Percentiles rank a stretch among this genome's conserved stretches.
These are phyloP conservation scores for Alnus glutinosa DNA, from an alignment of 306 rosid genomes.

Conservation along the genomic window DNA sequence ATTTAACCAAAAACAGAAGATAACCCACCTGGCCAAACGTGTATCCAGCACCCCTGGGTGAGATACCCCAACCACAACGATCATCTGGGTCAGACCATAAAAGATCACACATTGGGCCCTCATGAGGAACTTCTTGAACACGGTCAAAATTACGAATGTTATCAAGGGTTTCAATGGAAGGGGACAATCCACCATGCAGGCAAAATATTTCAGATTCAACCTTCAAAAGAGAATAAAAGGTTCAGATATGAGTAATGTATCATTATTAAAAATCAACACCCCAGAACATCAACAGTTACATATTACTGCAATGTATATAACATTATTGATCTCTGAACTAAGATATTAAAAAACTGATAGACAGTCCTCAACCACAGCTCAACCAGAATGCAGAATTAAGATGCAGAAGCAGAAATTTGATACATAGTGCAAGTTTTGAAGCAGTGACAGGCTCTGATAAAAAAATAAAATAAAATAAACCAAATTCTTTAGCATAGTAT, in stretches of 20 bases:
- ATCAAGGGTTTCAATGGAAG: constrained; percentile 93
- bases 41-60: constrained; percentile 96
- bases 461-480: background rate
- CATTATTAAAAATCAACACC: background rate
- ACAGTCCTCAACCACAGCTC: background rate
- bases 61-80: constrained; percentile 98
- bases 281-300: background rate
- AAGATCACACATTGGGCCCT: constrained; percentile 98
- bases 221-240: constrained; percentile 34
- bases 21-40: constrained; percentile 84
- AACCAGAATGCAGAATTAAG: background rate
- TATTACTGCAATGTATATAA: background rate
- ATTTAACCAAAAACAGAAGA: background rate
- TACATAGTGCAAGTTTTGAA: background rate
- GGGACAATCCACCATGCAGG: constrained; percentile 92
- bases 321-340: background rate
- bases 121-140: constrained; percentile 99
- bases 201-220: constrained; percentile 97
- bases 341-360: background rate
- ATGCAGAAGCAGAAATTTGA: background rate
- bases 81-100: constrained; percentile 97
- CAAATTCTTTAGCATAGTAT: background rate
- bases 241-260: constrained; percentile 17
- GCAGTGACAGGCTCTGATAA: background rate
- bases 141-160: constrained; percentile 88